Evolutionary conservation across 2,329 filamentous ascomycete genomes (phyloP).

Genomic region (Verticillium tricorpus): DNA sequence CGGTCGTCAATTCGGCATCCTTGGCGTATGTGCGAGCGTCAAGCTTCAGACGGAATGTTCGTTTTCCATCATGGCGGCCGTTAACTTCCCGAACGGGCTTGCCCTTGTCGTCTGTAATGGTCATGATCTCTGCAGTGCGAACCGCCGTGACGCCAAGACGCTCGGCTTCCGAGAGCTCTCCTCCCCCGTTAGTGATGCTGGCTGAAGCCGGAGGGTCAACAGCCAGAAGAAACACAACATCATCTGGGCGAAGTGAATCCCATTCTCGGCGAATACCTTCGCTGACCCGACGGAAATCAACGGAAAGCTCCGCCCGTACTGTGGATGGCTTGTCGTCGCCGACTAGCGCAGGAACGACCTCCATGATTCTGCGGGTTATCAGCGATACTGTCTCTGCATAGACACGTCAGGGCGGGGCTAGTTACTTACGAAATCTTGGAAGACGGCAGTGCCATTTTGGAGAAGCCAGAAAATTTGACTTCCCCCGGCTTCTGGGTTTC

Average conservation of each 20-base stretch:
- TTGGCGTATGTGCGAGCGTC: constrained; percentile 73
- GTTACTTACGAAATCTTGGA: constrained; percentile 61
- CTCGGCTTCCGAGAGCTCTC: constrained; percentile 45
- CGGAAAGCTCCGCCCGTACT: constrained; percentile 78
- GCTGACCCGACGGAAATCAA: constrained; percentile 78
- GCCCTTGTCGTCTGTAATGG: constrained; percentile 82
- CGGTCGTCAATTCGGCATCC: constrained; percentile 63
- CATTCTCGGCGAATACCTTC: constrained; percentile 78
- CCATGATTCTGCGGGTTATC: constrained; percentile 56
- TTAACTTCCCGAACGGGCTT: constrained; percentile 62
- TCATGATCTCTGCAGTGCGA: constrained; percentile 79
- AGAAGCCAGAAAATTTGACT: constrained; percentile 75
- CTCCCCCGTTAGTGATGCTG: constrained; percentile 47
- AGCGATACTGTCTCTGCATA: constrained; percentile 3
- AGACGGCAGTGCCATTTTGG: constrained; percentile 88
- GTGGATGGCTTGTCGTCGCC: constrained; percentile 78
- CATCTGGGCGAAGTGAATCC: constrained; percentile 81
- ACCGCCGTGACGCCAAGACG: constrained; percentile 65
- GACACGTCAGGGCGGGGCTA: too few species aligned
- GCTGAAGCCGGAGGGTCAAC: constrained; percentile 59
- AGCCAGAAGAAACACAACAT: constrained; percentile 82
- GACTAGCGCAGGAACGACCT: constrained; percentile 77
- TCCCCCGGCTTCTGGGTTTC: constrained; percentile 59
- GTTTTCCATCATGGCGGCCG: constrained; percentile 59
- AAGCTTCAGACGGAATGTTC: constrained; percentile 74